phyloP scores from a whole-genome alignment of 225 moss, liverwort and hornwort species.

The Physcomitrium patens region DNA sequence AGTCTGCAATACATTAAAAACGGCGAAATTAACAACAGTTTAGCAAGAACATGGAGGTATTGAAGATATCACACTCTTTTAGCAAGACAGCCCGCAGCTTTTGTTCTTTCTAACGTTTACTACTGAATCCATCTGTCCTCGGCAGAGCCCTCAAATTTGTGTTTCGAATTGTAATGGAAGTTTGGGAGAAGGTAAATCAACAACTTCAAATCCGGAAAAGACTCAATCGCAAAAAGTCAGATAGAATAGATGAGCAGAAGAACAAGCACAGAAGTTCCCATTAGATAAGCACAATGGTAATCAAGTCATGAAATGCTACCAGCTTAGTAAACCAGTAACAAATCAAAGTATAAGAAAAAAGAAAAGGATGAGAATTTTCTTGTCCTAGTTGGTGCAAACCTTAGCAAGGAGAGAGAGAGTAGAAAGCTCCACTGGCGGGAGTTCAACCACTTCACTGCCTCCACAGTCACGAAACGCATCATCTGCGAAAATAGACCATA shows the following conservation, averaged over 20 bases:
- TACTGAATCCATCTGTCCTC: no score
- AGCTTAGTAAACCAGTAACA: neutral
- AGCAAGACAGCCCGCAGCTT: slow-evolving; percentile 3
- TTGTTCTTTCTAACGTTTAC: no score
- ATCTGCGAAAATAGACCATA: slow-evolving; percentile 56
- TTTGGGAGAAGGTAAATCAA: slow-evolving; percentile 13
- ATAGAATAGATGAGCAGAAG: slow-evolving; percentile 1
- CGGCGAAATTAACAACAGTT: slow-evolving; percentile 30
- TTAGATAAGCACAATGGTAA: slow-evolving; percentile 1
- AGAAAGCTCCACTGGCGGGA: slow-evolving; percentile 87
- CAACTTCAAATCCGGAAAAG: slow-evolving; percentile 14
- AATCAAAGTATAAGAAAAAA: slow-evolving; percentile 15
- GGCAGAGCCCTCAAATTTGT: no score
- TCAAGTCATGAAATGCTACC: slow-evolving; percentile 9
- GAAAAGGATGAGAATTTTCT: slow-evolving; percentile 22
- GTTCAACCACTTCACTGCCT: slow-evolving; percentile 68
- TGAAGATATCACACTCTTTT: slow-evolving; percentile 13
- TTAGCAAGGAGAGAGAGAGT: slow-evolving; percentile 87
- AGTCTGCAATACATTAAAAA: slow-evolving; percentile 64
- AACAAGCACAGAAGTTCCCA: slow-evolving; percentile 9
- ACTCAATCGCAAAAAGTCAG: neutral
- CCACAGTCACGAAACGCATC: slow-evolving; percentile 78
- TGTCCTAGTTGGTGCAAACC: slow-evolving; percentile 51
- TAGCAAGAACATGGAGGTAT: neutral
- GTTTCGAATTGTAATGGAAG: slow-evolving; percentile 1